phyloP scores from a whole-genome alignment of 1,139 yeast genomes.

The Debaryomyces udenii region DNA sequence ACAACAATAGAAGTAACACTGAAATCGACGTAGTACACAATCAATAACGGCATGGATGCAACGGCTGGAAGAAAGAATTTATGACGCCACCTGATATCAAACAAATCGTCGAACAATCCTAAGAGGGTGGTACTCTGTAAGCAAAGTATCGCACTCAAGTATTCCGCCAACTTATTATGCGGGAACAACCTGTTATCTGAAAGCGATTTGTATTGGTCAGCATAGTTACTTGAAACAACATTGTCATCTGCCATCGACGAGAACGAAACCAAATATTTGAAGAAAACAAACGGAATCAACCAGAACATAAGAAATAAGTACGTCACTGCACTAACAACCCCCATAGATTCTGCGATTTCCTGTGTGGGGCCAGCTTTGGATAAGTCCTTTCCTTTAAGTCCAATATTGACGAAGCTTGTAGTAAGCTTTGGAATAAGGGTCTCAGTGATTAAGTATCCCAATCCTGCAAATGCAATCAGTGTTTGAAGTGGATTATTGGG shows the following conservation, averaged over 20 bases:
- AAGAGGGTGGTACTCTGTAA: slow-evolving; percentile 80
- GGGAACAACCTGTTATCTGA: slow-evolving; percentile 58
- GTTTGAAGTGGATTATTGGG: slow-evolving; percentile 47
- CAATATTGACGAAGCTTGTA: slow-evolving; percentile 70
- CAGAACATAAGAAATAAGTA: slow-evolving; percentile 80
- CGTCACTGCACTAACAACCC: slow-evolving; percentile 81
- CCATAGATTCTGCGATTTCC: slow-evolving; percentile 84
- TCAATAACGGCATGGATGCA: slow-evolving; percentile 86
- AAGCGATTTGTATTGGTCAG: slow-evolving; percentile 38
- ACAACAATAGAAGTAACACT: slow-evolving; percentile 90
- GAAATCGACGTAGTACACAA: slow-evolving; percentile 92
- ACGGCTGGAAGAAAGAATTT: slow-evolving; percentile 94
- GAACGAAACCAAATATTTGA: slow-evolving; percentile 69
- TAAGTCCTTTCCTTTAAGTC: slow-evolving; percentile 81
- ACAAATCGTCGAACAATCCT: slow-evolving; percentile 92
- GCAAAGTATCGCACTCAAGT: slow-evolving; percentile 80
- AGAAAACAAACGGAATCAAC: slow-evolving; percentile 87
- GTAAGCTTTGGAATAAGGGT: slow-evolving; percentile 68
- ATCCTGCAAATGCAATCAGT: slow-evolving; percentile 63
- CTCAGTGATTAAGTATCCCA: slow-evolving; percentile 65
- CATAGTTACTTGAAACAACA: slow-evolving; percentile 35
- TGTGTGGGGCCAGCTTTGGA: slow-evolving; percentile 66
- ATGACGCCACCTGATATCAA: slow-evolving; percentile 96
- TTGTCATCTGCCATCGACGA: slow-evolving; percentile 40
- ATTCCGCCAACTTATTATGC: slow-evolving; percentile 83